Percentiles rank a stretch among this genome's conserved stretches.
phyloP scores from a whole-genome alignment of 2,329 filamentous ascomycete species.

The Epichloe brachyelytri region DNA sequence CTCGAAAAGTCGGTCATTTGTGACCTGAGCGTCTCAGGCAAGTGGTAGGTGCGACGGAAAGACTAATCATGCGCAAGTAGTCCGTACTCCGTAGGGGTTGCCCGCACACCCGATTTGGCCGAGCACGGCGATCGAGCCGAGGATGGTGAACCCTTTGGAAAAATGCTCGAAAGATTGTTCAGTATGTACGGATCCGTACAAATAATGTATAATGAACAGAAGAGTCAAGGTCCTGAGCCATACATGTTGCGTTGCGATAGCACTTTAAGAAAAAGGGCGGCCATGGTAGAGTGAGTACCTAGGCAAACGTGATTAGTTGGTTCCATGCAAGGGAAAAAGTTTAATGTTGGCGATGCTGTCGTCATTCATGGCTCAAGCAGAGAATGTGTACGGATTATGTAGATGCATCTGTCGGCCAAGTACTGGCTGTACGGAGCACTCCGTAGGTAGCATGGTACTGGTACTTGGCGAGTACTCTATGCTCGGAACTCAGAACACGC shows the following conservation, averaged over 20 bases:
- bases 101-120: neutral
- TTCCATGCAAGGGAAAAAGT: slow-evolving; percentile 1
- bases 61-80: neutral
- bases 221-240: neutral
- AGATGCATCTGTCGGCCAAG: no score
- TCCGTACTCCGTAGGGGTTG: neutral
- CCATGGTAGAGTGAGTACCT: neutral
- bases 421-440: neutral
- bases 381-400: neutral
- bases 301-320: neutral
- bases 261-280: no score
- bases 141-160: neutral
- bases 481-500: neutral
- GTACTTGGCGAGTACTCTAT: neutral
- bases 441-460: no score
- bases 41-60: slow-evolving; percentile 2
- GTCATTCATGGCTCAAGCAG: slow-evolving; percentile 1
- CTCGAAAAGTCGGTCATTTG: neutral
- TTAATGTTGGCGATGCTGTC: slow-evolving; percentile 3
- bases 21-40: neutral
- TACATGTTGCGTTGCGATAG: neutral
- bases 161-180: no score
- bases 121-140: neutral
- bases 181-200: no score
- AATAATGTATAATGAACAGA: no score